These are phyloP conservation scores for Crithidia bombi DNA, from an alignment of 208 protist species.

Conservation along the genomic window DNA sequence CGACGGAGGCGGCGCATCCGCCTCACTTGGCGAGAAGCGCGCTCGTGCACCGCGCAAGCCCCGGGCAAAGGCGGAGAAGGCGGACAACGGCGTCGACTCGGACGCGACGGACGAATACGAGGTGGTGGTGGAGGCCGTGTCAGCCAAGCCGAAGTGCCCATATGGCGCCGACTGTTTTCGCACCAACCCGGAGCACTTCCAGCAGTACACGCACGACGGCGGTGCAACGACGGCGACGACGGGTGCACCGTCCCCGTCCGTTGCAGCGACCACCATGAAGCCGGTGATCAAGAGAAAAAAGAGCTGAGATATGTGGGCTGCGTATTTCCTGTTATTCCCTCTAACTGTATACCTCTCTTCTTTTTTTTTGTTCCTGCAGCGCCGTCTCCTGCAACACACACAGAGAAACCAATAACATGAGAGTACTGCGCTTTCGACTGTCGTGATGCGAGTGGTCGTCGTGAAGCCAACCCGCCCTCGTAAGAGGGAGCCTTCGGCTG, in stretches of 20 bases:
- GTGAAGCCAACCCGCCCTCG: too few relatives aligned
- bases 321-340: not conserved
- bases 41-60: conserved; percentile 21
- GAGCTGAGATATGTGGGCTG: not conserved
- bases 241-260: not conserved
- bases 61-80: conserved; percentile 10
- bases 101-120: conserved; percentile 79
- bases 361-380: not conserved
- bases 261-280: conserved; percentile 1
- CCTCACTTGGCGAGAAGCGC: conserved; percentile 17
- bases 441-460: too few relatives aligned
- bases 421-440: too few relatives aligned
- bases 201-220: conserved; percentile 57
- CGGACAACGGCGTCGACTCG: conserved; percentile 47
- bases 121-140: conserved; percentile 51
- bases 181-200: conserved; percentile 64
- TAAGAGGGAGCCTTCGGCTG: too few relatives aligned
- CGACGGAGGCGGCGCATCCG: not conserved
- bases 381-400: not conserved
- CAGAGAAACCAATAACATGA: not conserved
- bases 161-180: conserved; percentile 76
- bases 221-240: not conserved
- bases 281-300: conserved; percentile 37
- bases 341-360: not conserved
- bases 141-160: conserved; percentile 56